Evolutionary conservation across 306 rosid genomes (phyloP), one percentile per base, ranked within the genome.

Genomic region (Vicia villosa): DNA sequence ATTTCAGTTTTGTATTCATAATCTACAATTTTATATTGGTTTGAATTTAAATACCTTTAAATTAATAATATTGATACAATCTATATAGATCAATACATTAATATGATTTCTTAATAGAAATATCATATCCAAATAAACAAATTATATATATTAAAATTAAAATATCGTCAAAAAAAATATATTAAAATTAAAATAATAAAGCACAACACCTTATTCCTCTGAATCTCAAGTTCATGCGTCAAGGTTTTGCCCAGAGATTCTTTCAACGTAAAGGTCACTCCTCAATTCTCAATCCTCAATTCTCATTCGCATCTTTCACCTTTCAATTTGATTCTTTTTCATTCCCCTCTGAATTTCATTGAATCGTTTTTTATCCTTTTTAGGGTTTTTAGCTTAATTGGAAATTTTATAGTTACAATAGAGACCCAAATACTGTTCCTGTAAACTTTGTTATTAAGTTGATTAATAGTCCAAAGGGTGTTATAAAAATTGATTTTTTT

Each of bases 231-330:
- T 37, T 20, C 13, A 16, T 45, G 61, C 52, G 19, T 32, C 4
- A 5, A 30, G 20, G 66, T 17, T 61, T 32, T 58, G 22, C 22
- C 10, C 14, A 60, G 36, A 57, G 24, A 50, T 34, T 65, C 52
- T 65, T 71, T 77, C 49, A 17, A 36, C 56, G 17, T 21, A 4
- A 36, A 64, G 77, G 81, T 77, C 20, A 56, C 57, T 55, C 17
- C 41, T 42, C 61, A 52, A 42, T 42, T 76, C 68, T 43, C 34
- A 26, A n/a, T 55, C 17, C 41, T 42, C 61, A 52, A 42, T 58
- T 46, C n/a, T 0, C 8, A 70, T 41, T 16, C 15, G 20, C 26
- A 73, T 54, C 38, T 62, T 67, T 70, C 24, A n/a, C 8, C 68
- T 5, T 51, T 17, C 1, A 42, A 43, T 70, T 54, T 54, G 0